These are phyloP conservation scores for Sanghuangporus sanghuang DNA, from an alignment of 1,284 basidiomycete genomes.

Conservation along the genomic window DNA sequence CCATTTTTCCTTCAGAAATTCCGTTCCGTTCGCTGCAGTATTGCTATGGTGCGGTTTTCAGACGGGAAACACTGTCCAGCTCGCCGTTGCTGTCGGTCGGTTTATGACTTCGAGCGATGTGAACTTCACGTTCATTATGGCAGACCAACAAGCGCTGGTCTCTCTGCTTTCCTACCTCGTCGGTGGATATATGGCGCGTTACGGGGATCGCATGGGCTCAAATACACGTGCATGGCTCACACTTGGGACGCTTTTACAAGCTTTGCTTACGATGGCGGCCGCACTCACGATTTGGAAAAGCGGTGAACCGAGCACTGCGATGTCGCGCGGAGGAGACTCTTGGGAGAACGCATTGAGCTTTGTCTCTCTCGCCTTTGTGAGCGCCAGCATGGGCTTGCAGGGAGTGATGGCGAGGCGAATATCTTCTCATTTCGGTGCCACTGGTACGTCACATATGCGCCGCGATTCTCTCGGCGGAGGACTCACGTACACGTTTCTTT, in stretches of 20 bases:
- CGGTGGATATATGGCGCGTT: conserved; percentile 67
- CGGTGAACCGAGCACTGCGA: conserved; percentile 49
- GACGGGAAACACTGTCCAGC: conserved; percentile 68
- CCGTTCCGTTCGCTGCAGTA: conserved; percentile 75
- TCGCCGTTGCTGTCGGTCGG: conserved; percentile 56
- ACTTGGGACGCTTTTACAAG: conserved; percentile 66
- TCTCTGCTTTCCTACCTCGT: conserved; percentile 70
- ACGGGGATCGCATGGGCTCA: conserved; percentile 66
- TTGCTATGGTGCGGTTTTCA: conserved; percentile 89
- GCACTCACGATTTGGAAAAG: conserved; percentile 65
- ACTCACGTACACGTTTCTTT: not conserved
- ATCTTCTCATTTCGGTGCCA: conserved; percentile 75
- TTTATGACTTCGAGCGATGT: conserved; percentile 48
- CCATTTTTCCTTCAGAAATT: conserved; percentile 42
- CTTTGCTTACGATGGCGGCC: conserved; percentile 66
- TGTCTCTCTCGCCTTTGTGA: conserved; percentile 69
- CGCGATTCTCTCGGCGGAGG: not conserved
- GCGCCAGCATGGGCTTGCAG: conserved; percentile 72
- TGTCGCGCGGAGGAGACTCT: conserved; percentile 49
- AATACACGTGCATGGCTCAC: conserved; percentile 72
- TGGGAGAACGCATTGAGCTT: conserved; percentile 67
- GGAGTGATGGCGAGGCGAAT: conserved; percentile 79
- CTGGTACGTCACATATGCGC: conserved; percentile 46
- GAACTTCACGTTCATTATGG: conserved; percentile 59
- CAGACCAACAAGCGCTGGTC: conserved; percentile 77